A percentile compares a stretch with the other conserved stretches of the same genome.
Conservation (phyloP, 805 yeast species). For the Hyphopichia homilentoma region DNA sequence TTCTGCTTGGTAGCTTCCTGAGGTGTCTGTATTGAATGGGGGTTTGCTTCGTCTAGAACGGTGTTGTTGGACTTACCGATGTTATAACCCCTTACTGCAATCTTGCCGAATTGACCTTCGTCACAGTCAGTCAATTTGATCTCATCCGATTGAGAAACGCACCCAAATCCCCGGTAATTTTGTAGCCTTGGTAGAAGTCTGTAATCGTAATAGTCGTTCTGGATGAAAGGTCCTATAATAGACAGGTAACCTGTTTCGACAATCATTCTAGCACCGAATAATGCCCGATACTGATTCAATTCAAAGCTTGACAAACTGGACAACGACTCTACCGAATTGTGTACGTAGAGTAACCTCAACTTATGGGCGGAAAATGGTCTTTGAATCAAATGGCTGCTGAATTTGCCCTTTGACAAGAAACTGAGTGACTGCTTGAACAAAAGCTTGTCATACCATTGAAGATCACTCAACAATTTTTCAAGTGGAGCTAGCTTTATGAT, state of each 20-base stretch:
- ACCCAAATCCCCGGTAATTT: constrained; percentile 45
- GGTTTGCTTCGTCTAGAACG: constrained; percentile 5
- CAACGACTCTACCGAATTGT: constrained; percentile 19
- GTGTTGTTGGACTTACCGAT: constrained; percentile 46
- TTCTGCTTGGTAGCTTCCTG: constrained; percentile 5
- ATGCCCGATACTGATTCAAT: constrained; percentile 41
- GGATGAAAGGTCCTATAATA: constrained; percentile 55
- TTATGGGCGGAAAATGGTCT: neutral
- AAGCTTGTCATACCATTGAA: constrained; percentile 14
- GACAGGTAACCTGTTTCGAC: constrained; percentile 45
- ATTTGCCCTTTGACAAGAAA: constrained; percentile 48
- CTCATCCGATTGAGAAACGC: constrained; percentile 58
- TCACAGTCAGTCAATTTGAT: constrained; percentile 40
- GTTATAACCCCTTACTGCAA: constrained; percentile 61
- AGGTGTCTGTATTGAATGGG: too few species aligned
- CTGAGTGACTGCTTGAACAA: constrained; percentile 33
- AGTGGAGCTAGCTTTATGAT: constrained; percentile 16
- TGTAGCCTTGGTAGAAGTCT: constrained; percentile 37
- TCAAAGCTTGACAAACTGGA: constrained; percentile 15
- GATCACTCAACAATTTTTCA: constrained; percentile 4
- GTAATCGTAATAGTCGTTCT: constrained; percentile 61
- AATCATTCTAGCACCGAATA: constrained; percentile 48
- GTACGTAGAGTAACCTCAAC: constrained; percentile 42
- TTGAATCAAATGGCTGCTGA: constrained; percentile 21
- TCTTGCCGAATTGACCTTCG: constrained; percentile 43